These are phyloP conservation scores for Xylaria sp. DNA, from an alignment of 2,329 filamentous ascomycete species.

Conservation along the genomic window DNA sequence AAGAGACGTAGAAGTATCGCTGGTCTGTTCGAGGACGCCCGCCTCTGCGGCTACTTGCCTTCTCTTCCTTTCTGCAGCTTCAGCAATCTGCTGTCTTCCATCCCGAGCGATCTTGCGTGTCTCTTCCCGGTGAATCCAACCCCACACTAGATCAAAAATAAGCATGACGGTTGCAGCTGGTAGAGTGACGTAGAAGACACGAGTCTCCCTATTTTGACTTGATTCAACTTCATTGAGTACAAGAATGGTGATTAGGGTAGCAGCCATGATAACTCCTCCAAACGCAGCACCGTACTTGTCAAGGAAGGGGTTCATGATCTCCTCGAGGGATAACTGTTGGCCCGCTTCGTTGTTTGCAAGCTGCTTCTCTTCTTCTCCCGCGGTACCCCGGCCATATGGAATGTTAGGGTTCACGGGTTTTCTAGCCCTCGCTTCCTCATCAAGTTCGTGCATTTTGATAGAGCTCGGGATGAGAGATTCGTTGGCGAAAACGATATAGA, in stretches of 20 bases:
- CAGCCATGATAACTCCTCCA: slow-evolving; percentile 69
- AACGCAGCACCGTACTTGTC: slow-evolving; percentile 70
- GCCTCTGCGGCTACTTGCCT: slow-evolving; percentile 13
- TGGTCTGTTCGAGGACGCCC: slow-evolving; percentile 3
- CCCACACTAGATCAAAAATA: slow-evolving; percentile 67
- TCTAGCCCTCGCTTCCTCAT: slow-evolving; percentile 58
- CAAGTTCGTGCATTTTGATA: slow-evolving; percentile 72
- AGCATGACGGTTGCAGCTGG: slow-evolving; percentile 73
- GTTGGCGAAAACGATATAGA: slow-evolving; percentile 72
- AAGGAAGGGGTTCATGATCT: slow-evolving; percentile 77
- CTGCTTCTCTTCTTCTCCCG: slow-evolving; percentile 56
- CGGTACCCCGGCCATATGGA: slow-evolving; percentile 63
- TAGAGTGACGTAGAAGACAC: slow-evolving; percentile 71
- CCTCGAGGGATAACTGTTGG: slow-evolving; percentile 67
- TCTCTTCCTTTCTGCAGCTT: slow-evolving; percentile 40
- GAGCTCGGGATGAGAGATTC: slow-evolving; percentile 66
- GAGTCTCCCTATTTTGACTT: slow-evolving; percentile 54
- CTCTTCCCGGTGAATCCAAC: slow-evolving; percentile 66
- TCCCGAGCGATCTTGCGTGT: slow-evolving; percentile 66
- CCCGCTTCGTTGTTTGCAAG: slow-evolving; percentile 54
- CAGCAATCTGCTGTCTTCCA: slow-evolving; percentile 55
- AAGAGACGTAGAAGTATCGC: neutral
- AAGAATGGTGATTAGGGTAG: slow-evolving; percentile 68
- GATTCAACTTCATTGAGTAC: slow-evolving; percentile 66
- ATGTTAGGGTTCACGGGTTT: slow-evolving; percentile 76